Conservation (phyloP, 257 asterid species). For the Solanum etuberosum region DNA sequence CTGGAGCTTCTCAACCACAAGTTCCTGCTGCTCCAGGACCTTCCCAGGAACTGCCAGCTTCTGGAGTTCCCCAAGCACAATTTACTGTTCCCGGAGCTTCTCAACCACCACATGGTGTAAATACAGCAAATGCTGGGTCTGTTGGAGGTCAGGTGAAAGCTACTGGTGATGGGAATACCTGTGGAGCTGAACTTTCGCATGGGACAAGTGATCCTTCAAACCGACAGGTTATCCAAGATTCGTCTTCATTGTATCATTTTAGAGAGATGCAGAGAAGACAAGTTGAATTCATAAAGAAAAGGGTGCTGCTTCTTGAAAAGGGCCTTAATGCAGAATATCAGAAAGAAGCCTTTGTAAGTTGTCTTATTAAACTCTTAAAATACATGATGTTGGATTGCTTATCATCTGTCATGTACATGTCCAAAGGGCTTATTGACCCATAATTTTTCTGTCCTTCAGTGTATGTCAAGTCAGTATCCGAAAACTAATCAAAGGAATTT, state of each 20-base stretch:
- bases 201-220: slow-evolving; percentile 48
- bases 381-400: not conserved
- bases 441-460: not conserved
- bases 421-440: not conserved
- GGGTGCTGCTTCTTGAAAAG: slow-evolving; percentile 87
- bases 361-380: not conserved
- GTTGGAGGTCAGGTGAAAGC: slow-evolving; percentile 41
- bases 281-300: slow-evolving; percentile 82
- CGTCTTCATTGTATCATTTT: slow-evolving; percentile 40
- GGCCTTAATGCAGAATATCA: slow-evolving; percentile 68
- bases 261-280: slow-evolving; percentile 94
- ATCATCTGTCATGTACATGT: not conserved
- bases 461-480: not conserved
- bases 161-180: slow-evolving; percentile 24
- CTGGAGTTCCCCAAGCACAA: slow-evolving; percentile 31
- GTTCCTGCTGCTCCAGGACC: slow-evolving; percentile 22
- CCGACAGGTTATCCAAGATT: slow-evolving; percentile 46
- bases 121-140: slow-evolving; percentile 26
- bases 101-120: slow-evolving; percentile 33
- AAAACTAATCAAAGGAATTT: not conserved
- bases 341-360: slow-evolving; percentile 59
- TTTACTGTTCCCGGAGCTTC: slow-evolving; percentile 24
- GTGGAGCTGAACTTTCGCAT: slow-evolving; percentile 38
- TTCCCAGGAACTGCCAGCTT: slow-evolving; percentile 23
- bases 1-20: slow-evolving; percentile 51